Conservation (phyloP, 2,329 filamentous ascomycete genomes). For the Grosmannia clavigera region DNA sequence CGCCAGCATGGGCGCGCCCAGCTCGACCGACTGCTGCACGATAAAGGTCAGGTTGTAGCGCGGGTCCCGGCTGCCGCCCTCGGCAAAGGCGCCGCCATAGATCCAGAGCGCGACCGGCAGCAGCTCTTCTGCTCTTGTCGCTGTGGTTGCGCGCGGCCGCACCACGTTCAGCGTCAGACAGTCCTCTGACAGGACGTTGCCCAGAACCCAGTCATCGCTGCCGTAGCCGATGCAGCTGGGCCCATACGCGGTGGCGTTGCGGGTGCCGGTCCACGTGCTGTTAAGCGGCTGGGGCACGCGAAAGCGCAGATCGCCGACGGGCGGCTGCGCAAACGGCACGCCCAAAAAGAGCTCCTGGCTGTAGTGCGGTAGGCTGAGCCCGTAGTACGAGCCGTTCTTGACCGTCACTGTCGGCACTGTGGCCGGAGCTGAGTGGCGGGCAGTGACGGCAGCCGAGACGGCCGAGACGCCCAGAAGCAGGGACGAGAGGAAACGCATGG, state of each 20-base stretch:
- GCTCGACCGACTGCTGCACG: conserved; percentile 29
- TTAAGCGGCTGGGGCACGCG: conserved; percentile 19
- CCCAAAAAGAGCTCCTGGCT: conserved; percentile 40
- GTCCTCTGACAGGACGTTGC: conserved; percentile 2
- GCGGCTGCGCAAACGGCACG: conserved; percentile 40
- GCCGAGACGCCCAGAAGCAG: background rate
- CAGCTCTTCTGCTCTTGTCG: background rate
- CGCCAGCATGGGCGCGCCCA: conserved; percentile 31
- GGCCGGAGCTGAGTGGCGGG: background rate
- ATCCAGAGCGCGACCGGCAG: conserved; percentile 4
- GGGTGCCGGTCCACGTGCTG: conserved; percentile 26
- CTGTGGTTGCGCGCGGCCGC: background rate
- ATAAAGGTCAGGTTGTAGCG: conserved; percentile 49
- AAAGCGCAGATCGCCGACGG: conserved; percentile 17
- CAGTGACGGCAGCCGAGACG: background rate
- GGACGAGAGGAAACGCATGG: background rate
- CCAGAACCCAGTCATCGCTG: conserved; percentile 11
- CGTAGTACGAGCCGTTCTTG: conserved; percentile 25
- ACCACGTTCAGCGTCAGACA: conserved; percentile 6
- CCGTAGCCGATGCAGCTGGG: conserved; percentile 39
- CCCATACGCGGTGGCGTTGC: conserved; percentile 31
- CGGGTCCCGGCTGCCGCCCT: conserved; percentile 29
- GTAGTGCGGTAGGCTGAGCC: conserved; percentile 19
- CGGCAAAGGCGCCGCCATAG: conserved; percentile 11
- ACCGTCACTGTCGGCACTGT: conserved; percentile 5